A percentile compares a stretch with the other conserved stretches of the same genome.
Evolutionary conservation across 2,329 filamentous ascomycete genomes (phyloP).

Genomic region (Colletotrichum sp.): DNA sequence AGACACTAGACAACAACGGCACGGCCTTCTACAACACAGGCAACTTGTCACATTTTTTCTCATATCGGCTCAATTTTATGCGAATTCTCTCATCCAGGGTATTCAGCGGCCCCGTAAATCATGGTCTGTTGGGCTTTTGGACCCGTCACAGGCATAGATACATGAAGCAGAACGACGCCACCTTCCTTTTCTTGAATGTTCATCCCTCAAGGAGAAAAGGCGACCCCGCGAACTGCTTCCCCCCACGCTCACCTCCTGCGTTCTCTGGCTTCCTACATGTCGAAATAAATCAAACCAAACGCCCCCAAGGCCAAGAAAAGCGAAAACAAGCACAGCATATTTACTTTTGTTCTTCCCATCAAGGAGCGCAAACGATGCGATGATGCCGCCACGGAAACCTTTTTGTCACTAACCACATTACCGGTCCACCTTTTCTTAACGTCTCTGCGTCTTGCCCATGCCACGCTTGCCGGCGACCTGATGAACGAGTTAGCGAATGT

Average conservation of each 20-base stretch:
- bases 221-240: not conserved
- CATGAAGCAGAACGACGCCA: not conserved
- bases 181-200: not conserved
- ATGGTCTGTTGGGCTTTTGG: not conserved
- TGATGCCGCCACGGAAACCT: not conserved
- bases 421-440: conserved; percentile 52
- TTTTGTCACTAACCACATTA: conserved; percentile 7
- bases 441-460: conserved; percentile 84
- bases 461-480: conserved; percentile 90
- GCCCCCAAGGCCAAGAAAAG: conserved; percentile 6
- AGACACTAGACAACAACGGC: not conserved
- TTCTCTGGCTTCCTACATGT: not conserved
- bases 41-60: not conserved
- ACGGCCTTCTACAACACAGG: not conserved
- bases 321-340: conserved; percentile 2
- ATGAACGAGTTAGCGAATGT: conserved; percentile 33
- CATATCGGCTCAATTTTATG: not conserved
- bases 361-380: conserved; percentile 7
- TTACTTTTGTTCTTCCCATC: conserved; percentile 19
- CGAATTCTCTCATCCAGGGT: conserved; percentile 10
- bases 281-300: conserved; percentile 12
- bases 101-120: conserved; percentile 7
- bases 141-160: not conserved
- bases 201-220: not conserved
- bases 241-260: not conserved